Base-by-base conservation (phyloP, 208 protist species). In the Crithidia brevicula region DNA sequence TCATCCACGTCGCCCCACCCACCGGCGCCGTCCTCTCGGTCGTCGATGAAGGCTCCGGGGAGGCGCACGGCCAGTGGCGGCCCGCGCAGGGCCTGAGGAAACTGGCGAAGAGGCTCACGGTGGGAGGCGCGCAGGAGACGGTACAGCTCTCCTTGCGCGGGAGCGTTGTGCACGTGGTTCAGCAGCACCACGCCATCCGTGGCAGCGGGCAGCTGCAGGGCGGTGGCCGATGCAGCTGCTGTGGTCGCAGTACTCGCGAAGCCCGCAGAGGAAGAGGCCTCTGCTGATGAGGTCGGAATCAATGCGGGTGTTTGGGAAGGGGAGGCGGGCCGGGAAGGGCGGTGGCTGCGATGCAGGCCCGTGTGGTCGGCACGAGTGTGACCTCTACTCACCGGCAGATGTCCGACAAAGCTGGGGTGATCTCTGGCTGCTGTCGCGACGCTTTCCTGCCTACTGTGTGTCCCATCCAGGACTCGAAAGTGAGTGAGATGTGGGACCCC, bases 141-240 rank as follows among this genome's bases (percentile, higher is more conserved):
- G 57, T 72, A 64, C 33, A 72, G 25, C 33, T 72, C 66, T 9
- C 66, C 43, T n/a, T 62, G 66, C 23, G 66, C 31, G 3, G 46
- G 36, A n/a, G 22, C 57, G 38, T 42, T 36, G 31, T 53, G 56
- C 4, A 64, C 25, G 28, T 64, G 66, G 22, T 64, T 72, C 53
- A 72, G 30, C 46, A 64, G 47, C 25, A 56, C 45, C 13, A 72
- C 57, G 3, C 66, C 56, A 9, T 63, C 45, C 36, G 13, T 57
- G 1, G 66, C 66, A 2, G 43, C 30, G 33, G 64, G 64, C 16
- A 70, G 64, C 18, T 52, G 64, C 2, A 61, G 13, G 15, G 30
- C 10, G 7, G 33, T 9, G 8, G 3, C 15, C 18, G 11, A 31
- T 9, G 20, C 15, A 16, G 46, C 61, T 10, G 20, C 47, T 10